phyloP scores from a whole-genome alignment of 192 early-diverging fungal genomes.

The Coemansia sp. region DNA sequence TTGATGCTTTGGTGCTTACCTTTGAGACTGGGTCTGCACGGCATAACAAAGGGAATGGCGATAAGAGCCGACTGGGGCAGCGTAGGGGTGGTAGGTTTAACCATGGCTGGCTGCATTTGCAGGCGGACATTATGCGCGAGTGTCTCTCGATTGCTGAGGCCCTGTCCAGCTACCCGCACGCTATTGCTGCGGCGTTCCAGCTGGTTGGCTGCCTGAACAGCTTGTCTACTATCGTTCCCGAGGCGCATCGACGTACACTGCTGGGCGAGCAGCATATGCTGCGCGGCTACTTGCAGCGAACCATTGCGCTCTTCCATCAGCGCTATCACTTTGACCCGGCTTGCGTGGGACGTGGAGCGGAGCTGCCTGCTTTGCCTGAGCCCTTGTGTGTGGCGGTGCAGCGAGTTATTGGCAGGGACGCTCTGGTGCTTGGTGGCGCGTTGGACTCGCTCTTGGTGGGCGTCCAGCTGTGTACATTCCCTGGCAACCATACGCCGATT shows the following conservation, averaged over 20 bases:
- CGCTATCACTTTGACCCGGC: slow-evolving; percentile 16
- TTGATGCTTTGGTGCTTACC: slow-evolving; percentile 31
- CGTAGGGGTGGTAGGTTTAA: not conserved
- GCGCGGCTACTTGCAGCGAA: slow-evolving; percentile 29
- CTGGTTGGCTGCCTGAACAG: slow-evolving; percentile 36
- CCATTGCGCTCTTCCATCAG: slow-evolving; percentile 25
- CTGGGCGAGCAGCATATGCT: slow-evolving; percentile 45
- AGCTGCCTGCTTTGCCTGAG: not conserved
- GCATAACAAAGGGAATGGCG: not conserved
- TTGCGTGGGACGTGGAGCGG: not conserved
- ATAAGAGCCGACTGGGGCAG: not conserved
- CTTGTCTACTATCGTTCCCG: slow-evolving; percentile 12
- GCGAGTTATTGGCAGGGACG: slow-evolving; percentile 32
- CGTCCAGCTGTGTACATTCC: slow-evolving; percentile 32
- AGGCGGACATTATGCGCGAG: slow-evolving; percentile 40
- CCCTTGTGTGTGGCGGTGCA: slow-evolving; percentile 1
- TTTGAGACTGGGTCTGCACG: slow-evolving; percentile 5
- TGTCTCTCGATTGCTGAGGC: slow-evolving; percentile 46
- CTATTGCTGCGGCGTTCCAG: slow-evolving; percentile 29
- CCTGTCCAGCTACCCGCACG: slow-evolving; percentile 45
- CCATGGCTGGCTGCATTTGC: slow-evolving; percentile 34
- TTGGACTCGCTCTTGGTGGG: slow-evolving; percentile 32
- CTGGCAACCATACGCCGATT: slow-evolving; percentile 14
- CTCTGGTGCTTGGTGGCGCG: slow-evolving; percentile 21
- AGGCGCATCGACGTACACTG: slow-evolving; percentile 18